Conservation (phyloP, 1,284 basidiomycete species). For the Austroboletus novae-zelandiae region DNA sequence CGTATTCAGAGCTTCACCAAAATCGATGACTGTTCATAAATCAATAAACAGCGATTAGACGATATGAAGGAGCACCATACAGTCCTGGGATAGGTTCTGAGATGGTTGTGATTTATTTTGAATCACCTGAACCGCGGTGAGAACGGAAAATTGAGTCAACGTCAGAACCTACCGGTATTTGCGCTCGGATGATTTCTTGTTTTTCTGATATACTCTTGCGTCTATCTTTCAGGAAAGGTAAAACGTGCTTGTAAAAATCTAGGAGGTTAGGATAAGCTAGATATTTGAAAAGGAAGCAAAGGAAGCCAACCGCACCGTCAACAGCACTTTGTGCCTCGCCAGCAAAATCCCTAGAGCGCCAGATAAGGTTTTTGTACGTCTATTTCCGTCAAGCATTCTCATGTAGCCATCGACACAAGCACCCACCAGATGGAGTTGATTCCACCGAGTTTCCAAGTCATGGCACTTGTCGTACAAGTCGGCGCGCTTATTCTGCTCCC, state of each 20-base stretch:
- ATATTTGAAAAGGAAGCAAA: too few relatives aligned
- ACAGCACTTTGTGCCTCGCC: constrained; percentile 19
- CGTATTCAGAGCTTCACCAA: constrained; percentile 14
- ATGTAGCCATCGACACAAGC: background rate
- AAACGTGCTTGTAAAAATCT: constrained; percentile 20
- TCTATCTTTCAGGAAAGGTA: constrained; percentile 14
- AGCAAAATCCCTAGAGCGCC: constrained; percentile 22
- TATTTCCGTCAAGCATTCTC: background rate
- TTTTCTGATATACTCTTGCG: constrained; percentile 10
- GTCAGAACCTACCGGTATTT: constrained; percentile 7
- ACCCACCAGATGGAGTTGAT: constrained; percentile 14
- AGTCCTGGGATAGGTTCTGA: constrained; percentile 19
- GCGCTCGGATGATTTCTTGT: constrained; percentile 14
- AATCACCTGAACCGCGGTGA: constrained; percentile 11
- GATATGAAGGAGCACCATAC: constrained; percentile 2
- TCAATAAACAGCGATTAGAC: background rate
- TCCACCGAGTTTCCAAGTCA: constrained; percentile 15
- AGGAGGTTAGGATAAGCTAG: background rate
- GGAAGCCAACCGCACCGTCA: constrained; percentile 9
- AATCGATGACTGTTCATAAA: constrained; percentile 10
- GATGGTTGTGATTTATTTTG: constrained; percentile 16
- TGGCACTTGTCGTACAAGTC: constrained; percentile 15
- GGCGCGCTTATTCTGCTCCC: constrained; percentile 5
- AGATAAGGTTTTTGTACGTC: constrained; percentile 18
- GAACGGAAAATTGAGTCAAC: background rate